phyloP scores from a whole-genome alignment of 1,284 basidiomycete genomes.

The Naganishia albida region DNA sequence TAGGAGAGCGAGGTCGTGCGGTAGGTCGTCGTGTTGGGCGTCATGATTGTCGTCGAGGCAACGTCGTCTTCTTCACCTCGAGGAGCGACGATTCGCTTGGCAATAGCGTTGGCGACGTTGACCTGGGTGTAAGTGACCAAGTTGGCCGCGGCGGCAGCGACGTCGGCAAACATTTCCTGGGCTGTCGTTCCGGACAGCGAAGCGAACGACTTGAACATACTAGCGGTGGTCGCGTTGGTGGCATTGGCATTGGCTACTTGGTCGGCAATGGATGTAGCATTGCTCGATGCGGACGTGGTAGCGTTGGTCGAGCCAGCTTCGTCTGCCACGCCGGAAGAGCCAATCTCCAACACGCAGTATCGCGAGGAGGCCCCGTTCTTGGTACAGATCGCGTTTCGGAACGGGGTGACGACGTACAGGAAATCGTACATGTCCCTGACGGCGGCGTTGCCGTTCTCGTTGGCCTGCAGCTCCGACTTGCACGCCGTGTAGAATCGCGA shows the following conservation, averaged over 20 bases:
- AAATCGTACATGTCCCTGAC: constrained; percentile 73
- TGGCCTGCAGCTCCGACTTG: constrained; percentile 64
- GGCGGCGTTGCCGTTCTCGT: constrained; percentile 54
- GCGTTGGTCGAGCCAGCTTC: constrained; percentile 32
- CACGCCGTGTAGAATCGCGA: constrained; percentile 70
- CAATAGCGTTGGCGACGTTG: constrained; percentile 37
- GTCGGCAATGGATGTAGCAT: constrained; percentile 26
- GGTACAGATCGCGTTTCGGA: constrained; percentile 68
- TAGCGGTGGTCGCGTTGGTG: constrained; percentile 37
- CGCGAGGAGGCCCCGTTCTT: constrained; percentile 65
- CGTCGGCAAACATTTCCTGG: constrained; percentile 36
- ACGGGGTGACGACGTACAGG: constrained; percentile 69
- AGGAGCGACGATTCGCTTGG: constrained; percentile 40
- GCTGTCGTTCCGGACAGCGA: constrained; percentile 21
- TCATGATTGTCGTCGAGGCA: constrained; percentile 48
- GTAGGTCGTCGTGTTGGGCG: constrained; percentile 71
- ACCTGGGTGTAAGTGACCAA: constrained; percentile 44
- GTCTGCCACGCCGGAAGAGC: constrained; percentile 44
- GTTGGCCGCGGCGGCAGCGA: constrained; percentile 46
- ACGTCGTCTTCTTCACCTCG: constrained; percentile 44
- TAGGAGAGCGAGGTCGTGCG: constrained; percentile 68
- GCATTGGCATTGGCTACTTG: constrained; percentile 33
- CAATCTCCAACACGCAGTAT: constrained; percentile 65
- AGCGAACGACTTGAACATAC: constrained; percentile 29
- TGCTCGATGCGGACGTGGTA: constrained; percentile 27